phyloP scores from a whole-genome alignment of 768 basidiomycete genomes.

The Lentinus tigrinus region DNA sequence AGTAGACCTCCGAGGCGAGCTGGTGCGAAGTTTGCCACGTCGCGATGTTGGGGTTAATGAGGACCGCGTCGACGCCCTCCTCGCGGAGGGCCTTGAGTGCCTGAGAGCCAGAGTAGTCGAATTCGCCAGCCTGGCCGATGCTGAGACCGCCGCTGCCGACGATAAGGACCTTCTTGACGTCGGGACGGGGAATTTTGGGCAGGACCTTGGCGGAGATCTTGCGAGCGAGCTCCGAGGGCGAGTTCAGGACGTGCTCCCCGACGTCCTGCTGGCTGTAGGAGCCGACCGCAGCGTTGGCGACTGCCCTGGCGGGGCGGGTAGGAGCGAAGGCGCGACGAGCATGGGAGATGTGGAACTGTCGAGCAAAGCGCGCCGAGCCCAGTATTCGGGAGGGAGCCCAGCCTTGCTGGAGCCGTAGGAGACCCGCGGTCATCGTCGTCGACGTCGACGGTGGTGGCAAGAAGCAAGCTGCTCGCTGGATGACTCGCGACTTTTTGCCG shows the following conservation, averaged over 20 bases:
- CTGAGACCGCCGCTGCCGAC: slow-evolving; percentile 95
- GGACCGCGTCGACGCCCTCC: slow-evolving; percentile 89
- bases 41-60: slow-evolving; percentile 98
- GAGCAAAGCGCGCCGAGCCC: slow-evolving; percentile 16
- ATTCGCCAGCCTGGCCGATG: slow-evolving; percentile 99
- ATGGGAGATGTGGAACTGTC: slow-evolving; percentile 46
- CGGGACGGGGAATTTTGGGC: slow-evolving; percentile 85
- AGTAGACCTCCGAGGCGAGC: slow-evolving; percentile 95
- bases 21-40: slow-evolving; percentile 99
- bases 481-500: slow-evolving; percentile 9
- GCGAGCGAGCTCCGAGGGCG: slow-evolving; percentile 92
- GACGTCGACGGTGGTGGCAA: slow-evolving; percentile 15
- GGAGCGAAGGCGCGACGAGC: slow-evolving; percentile 38
- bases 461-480: background rate
- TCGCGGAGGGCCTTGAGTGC: slow-evolving; percentile 97
- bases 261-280: slow-evolving; percentile 47
- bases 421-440: slow-evolving; percentile 21
- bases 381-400: slow-evolving; percentile 17
- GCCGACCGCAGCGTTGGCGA: slow-evolving; percentile 76
- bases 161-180: slow-evolving; percentile 93
- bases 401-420: slow-evolving; percentile 20
- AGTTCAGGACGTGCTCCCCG: slow-evolving; percentile 77
- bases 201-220: slow-evolving; percentile 92
- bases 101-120: slow-evolving; percentile 99
- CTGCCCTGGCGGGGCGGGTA: slow-evolving; percentile 56